Conservation (phyloP, 306 rosid species). For the Begonia peltatifolia region DNA sequence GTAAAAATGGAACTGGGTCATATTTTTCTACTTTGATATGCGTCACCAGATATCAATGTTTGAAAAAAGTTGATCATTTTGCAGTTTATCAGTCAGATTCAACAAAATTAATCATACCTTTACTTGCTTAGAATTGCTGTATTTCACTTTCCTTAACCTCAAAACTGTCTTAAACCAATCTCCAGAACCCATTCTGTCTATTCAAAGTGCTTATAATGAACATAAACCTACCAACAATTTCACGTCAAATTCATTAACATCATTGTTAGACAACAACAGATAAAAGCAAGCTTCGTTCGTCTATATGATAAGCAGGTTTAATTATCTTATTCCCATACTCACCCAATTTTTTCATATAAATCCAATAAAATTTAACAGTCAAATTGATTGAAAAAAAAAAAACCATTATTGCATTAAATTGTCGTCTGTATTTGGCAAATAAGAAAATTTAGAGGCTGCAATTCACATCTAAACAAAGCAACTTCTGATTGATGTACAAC, state of each 20-base stretch:
- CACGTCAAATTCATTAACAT: constrained; percentile 11
- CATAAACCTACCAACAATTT: constrained; percentile 27
- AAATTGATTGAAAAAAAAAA: too few species aligned
- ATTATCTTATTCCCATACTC: neutral
- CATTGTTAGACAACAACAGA: constrained; percentile 13
- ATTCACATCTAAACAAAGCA: too few species aligned
- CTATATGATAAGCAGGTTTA: neutral
- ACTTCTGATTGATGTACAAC: too few species aligned
- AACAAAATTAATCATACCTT: constrained; percentile 34
- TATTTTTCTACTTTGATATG: neutral
- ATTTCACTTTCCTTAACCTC: constrained; percentile 44
- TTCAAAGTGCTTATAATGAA: constrained; percentile 16
- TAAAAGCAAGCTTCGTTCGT: neutral
- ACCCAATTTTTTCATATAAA: too few species aligned
- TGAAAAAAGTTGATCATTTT: neutral
- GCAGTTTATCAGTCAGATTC: too few species aligned
- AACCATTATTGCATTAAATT: too few species aligned
- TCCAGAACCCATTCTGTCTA: constrained; percentile 73
- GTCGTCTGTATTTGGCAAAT: too few species aligned
- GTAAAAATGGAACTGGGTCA: too few species aligned
- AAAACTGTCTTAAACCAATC: constrained; percentile 69
- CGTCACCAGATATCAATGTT: neutral
- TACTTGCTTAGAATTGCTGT: constrained; percentile 43
- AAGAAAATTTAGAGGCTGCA: too few species aligned
- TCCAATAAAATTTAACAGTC: too few species aligned